Base-by-base conservation (phyloP, 768 basidiomycete species). In the Daedaleopsis sinensis region DNA sequence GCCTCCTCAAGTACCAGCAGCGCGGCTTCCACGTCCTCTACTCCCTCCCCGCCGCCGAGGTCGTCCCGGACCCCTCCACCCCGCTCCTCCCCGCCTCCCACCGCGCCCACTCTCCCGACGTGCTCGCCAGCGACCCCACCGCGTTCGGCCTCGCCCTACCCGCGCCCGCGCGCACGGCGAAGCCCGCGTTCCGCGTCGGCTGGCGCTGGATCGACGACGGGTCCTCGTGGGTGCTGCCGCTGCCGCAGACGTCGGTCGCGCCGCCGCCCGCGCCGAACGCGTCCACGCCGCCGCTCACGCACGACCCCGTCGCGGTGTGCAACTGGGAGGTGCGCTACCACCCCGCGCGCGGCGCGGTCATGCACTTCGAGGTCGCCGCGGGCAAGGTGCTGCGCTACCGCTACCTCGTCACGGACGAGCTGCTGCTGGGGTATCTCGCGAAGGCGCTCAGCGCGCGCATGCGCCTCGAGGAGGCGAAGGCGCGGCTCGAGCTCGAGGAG, bases 11-110 rank as follows among this genome's bases (percentile, higher is more conserved):
- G 56, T 82, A 81, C 62, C 32, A 55, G 10, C 19, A 44, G 5
- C 74, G 79, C 3, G 79, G 79, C 1, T 82, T 76, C 77, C 59
- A 43, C 24, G n/a, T 66, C 52, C 19, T 59, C 60, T 58, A 12
- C 62, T 75, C 5, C 58, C 55, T 51, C 57, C 62, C 18, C 6
- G 42, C 42, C 1, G 32, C 42, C 27, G 50, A 55, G 13, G 21
- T 48, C 37, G 21, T 47, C 52, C 23, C 10, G 37, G 48, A 55
- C 52, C 39, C 61, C 44, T 4, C 38, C 35, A 19, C 32, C 27
- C 35, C 23, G 7, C 37, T 24, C 47, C 38, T 3, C n/a, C 19
- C 52, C 18, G 21, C 19, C 36, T 52, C 36, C 19, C 19, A 21
- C 48, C 19, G 3, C 37, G 8, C 48, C 13, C 19, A 37, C 27